Evolutionary conservation across 2,329 filamentous ascomycete species (phyloP).

Genomic region (Pyrenophora teres): DNA sequence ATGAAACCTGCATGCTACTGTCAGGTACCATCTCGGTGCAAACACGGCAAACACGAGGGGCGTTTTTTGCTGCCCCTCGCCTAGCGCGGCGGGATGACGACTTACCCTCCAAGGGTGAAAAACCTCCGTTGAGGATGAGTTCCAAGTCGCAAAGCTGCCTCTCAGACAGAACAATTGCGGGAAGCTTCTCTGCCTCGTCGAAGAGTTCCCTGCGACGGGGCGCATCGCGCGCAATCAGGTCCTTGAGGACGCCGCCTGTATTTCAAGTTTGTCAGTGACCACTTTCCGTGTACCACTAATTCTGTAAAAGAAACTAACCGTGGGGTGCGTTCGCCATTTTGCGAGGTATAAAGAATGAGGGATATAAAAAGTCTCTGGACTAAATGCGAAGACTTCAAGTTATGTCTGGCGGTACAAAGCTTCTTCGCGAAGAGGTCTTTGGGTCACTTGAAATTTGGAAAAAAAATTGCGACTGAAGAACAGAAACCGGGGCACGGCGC

Average conservation of each 20-base stretch:
- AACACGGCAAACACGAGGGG: conserved; percentile 39
- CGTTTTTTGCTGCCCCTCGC: conserved; percentile 7
- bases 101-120: conserved; percentile 95
- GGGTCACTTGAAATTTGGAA: conserved; percentile 5
- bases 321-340: conserved; percentile 59
- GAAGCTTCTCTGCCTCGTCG: conserved; percentile 83
- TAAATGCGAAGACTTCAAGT: conserved; percentile 2
- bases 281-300: not conserved
- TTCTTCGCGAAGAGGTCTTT: not conserved
- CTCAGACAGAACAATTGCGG: conserved; percentile 83
- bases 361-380: not conserved
- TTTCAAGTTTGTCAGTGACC: conserved; percentile 22
- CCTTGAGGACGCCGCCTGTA: conserved; percentile 89
- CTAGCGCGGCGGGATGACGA: conserved; percentile 22
- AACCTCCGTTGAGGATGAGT: conserved; percentile 94
- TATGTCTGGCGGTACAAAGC: conserved; percentile 4
- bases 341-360: not conserved
- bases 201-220: conserved; percentile 79
- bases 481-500: conserved; percentile 6
- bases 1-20: conserved; percentile 73
- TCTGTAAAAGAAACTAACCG: conserved; percentile 44
- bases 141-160: conserved; percentile 97
- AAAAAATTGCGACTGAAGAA: conserved; percentile 10
- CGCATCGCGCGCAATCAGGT: conserved; percentile 91
- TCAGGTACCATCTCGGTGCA: conserved; percentile 17